phyloP scores from a whole-genome alignment of 2,329 filamentous ascomycete species.

The Sordariomycetes sp. region DNA sequence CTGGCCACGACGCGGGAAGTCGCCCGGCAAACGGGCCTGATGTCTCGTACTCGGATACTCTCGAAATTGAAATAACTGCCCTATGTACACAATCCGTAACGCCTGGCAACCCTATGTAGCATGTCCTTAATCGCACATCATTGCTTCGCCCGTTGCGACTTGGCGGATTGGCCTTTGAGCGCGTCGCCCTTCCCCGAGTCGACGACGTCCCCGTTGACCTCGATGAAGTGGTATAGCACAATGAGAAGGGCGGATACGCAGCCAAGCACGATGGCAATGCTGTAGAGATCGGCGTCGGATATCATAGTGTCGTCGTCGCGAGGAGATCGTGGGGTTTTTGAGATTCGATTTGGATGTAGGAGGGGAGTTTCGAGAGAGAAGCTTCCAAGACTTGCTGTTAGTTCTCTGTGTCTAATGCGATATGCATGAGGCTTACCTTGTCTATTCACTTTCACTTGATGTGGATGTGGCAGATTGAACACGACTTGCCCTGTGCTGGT shows the following conservation, averaged over 20 bases:
- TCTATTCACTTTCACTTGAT: not conserved
- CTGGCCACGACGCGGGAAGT: not conserved
- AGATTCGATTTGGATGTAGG: not conserved
- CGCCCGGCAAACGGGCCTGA: not conserved
- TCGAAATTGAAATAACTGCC: not conserved
- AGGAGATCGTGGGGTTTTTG: not conserved
- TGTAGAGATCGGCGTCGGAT: slow-evolving; percentile 83
- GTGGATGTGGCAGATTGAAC: not conserved
- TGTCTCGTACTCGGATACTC: not conserved
- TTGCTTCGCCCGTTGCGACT: slow-evolving; percentile 2
- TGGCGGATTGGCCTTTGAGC: slow-evolving; percentile 14
- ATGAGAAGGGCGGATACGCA: slow-evolving; percentile 84
- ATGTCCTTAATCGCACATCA: not conserved
- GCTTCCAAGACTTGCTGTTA: not conserved
- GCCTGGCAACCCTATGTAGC: not conserved
- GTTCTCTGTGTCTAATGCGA: not conserved
- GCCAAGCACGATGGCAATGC: slow-evolving; percentile 86
- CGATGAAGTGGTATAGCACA: slow-evolving; percentile 90
- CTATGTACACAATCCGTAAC: not conserved
- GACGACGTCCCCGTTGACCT: slow-evolving; percentile 60
- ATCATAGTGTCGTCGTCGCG: slow-evolving; percentile 60
- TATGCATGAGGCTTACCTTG: not conserved
- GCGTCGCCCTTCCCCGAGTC: slow-evolving; percentile 17
- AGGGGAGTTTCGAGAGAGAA: not conserved
- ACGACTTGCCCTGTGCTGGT: not conserved